Base-by-base conservation (phyloP, 2,329 filamentous ascomycete species). In the Exophiala lecanii-corni region DNA sequence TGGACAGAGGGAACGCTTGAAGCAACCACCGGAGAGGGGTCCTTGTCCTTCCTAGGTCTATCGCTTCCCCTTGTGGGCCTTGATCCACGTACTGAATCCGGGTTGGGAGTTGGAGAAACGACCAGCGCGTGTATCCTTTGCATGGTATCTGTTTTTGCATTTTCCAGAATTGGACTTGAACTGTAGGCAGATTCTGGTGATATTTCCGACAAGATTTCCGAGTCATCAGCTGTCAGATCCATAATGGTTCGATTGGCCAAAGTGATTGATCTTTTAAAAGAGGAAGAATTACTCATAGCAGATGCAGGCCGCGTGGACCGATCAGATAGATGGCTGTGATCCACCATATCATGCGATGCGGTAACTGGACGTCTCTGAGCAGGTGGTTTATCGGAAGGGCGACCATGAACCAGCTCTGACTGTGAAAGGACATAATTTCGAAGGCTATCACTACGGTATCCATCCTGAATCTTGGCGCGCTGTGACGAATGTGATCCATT, bases 201-300 rank as follows among this genome's bases (percentile, higher is more conserved):
- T 5, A 5, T 17, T 32, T 48, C 48, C 28, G 47, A 41, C 26
- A 50, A 45, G 18, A 39, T 41, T 15, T 55, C 48, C 5, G 50
- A 43, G 36, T 50, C 47, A 23, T 53, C 44, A 12, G 40, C 51
- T 20, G 49, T 55, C 36, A 55, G 30, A 44, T 56, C 54, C 45
- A 56, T 50, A 33, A 55, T 53, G 12, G 36, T 53, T 19, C 51
- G 50, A 35, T 51, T 41, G 2, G 43, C 38, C 9, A 55, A 37
- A 21, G 42, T 51, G 34, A 53, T 42, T 5, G 44, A 26, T 19
- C 42, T 44, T 25, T 46, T 54, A 30, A 50, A 40, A 3, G 42
- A 47, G 20, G 53, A 47, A 5, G 46, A 20, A 17, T 38, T 48
- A 36, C 51, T 56, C 6, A 41, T 21, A 15, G 17, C 45, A 21